These are phyloP conservation scores for sunflower (Helianthus annuus) DNA, from an alignment of 129 eudicot genomes.

Conservation along the genomic window HanXRQr2.0-SUNRISE NC_035440.2:1437159-1437658, in stretches of 20 bases:
- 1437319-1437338: neutral
- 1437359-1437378: conserved; percentile 17
- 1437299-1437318: neutral
- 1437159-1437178: neutral
- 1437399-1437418: conserved; percentile 29
- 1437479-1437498: neutral
- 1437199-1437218: neutral
- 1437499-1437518: no score
- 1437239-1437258: neutral
- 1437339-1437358: neutral
- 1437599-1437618: no score
- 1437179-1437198: neutral
- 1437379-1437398: conserved; percentile 18
- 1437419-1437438: conserved; percentile 14
- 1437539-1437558: no score
- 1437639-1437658: no score
- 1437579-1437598: no score
- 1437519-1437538: no score
- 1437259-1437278: neutral
- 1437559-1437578: no score
- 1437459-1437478: neutral
- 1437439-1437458: neutral
- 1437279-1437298: neutral
- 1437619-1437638: no score
- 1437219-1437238: neutral